Conservation (phyloP, 2,329 filamentous ascomycete genomes). For the Penicillium sp. region DNA sequence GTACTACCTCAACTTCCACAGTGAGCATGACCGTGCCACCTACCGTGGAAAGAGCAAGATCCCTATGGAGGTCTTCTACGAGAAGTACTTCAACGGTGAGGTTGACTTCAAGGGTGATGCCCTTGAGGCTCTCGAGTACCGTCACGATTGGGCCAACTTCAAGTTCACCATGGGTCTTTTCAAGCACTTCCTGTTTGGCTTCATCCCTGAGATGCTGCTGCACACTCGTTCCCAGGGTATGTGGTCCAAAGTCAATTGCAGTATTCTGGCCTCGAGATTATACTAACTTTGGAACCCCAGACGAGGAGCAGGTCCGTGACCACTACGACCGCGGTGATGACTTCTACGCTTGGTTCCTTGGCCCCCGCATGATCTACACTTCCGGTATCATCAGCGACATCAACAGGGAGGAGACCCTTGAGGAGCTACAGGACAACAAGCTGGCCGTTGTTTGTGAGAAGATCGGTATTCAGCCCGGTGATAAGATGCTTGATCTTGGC, state of each 20-base stretch:
- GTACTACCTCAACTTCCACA: constrained; percentile 68
- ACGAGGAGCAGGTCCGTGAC: constrained; percentile 96
- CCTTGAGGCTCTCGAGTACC: constrained; percentile 86
- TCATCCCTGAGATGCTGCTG: constrained; percentile 88
- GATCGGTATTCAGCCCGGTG: constrained; percentile 79
- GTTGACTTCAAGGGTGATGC: constrained; percentile 95
- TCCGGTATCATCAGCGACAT: constrained; percentile 90
- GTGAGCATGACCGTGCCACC: constrained; percentile 50
- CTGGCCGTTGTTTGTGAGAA: constrained; percentile 94
- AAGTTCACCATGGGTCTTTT: constrained; percentile 83
- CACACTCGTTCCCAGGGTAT: constrained; percentile 86
- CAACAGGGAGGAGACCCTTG: constrained; percentile 83
- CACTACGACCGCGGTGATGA: constrained; percentile 98
- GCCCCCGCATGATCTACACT: constrained; percentile 98
- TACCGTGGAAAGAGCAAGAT: constrained; percentile 56
- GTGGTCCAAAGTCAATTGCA: constrained; percentile 21
- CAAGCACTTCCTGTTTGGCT: constrained; percentile 83
- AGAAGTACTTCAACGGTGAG: constrained; percentile 95
- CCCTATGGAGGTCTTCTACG: constrained; percentile 79
- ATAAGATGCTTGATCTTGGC: constrained; percentile 88
- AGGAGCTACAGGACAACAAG: constrained; percentile 98
- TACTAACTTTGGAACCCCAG: constrained; percentile 48
- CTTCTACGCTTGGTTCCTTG: constrained; percentile 98
- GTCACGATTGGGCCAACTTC: constrained; percentile 97
- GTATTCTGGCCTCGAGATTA: not conserved